Base-by-base conservation (phyloP, 495 filamentous ascomycete genomes). In the Annulohypoxylon stygium region DNA sequence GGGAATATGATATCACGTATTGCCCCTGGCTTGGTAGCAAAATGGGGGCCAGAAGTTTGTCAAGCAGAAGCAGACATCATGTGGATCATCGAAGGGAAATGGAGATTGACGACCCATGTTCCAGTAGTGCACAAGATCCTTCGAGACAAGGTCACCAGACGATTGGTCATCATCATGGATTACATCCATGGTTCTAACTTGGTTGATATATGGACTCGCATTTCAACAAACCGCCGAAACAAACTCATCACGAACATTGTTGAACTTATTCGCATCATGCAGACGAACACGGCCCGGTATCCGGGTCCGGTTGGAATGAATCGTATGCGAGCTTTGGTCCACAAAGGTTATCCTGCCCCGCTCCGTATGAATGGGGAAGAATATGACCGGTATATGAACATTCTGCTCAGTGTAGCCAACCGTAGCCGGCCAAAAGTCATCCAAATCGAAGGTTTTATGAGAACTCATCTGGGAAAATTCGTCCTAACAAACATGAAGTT, bases 121-220 rank as follows among this genome's bases (percentile, higher is more conserved):
- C 70, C 64, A 12, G 10, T 16, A 16, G 43, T 66, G 34, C 64
- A 47, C 2, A 64, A 16, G 43, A 9, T 53, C 33, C 23, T 73
- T 10, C 69, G 61, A 25, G 69, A 71, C 12, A 18, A 14, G 16
- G 10, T 39, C 37, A 63, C 62, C 3, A 37, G 37, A 14, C 14
- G 48, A 18, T 7, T 45, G 1, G 20, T 67, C 48, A 57, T 71
- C 45, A 63, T 71, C 20, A 71, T 71, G 69, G 63, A 71, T 18
- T 65, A 67, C 50, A 57, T 67, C 23, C 7, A 50, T 0, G 63
- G 69, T 4, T 1, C 4, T 2, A 57, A 57, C 20, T 57, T 71
- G 20, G 47, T 47, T 16, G 65, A 50, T 12, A 34, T 50, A 20
- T 71, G 62, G 63, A 12, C 16, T 41, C 18, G 5, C 26, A 25